These are phyloP conservation scores for Yamadazyma buinensis DNA, from an alignment of 1,139 yeast genomes.

Conservation along the genomic window DNA sequence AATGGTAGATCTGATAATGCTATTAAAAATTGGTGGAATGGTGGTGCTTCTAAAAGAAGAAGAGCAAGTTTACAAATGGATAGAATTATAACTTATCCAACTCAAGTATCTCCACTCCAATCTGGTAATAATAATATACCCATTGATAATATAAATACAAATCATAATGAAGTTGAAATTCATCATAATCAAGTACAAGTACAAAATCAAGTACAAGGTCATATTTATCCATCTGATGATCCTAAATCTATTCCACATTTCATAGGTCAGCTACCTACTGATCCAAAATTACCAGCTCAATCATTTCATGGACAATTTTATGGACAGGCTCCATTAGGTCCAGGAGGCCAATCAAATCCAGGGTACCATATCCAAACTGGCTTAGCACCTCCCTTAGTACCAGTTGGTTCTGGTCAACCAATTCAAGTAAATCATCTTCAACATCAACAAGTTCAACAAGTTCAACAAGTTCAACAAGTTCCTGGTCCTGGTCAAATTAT, in stretches of 20 bases:
- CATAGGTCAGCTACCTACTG: constrained; percentile 2
- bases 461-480: background rate
- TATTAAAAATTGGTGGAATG: constrained; percentile 96
- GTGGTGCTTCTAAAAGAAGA: constrained; percentile 79
- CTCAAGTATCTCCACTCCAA: constrained; percentile 2
- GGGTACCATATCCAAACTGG: background rate
- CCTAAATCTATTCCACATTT: background rate
- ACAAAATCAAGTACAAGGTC: background rate
- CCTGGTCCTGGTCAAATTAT: no score
- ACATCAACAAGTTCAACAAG: constrained; percentile 4
- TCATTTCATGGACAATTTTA: constrained; percentile 3
- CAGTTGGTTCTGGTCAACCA: no score
- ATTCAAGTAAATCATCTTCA: background rate
- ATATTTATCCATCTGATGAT: background rate
- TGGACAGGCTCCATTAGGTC: constrained; percentile 5
- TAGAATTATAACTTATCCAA: constrained; percentile 1
- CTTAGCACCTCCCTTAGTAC: background rate
- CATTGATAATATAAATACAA: background rate
- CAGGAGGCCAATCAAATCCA: background rate
- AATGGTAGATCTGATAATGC: constrained; percentile 89
- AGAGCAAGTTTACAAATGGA: constrained; percentile 34
- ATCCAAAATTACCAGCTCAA: background rate
- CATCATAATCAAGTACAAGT: background rate
- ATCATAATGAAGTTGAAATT: background rate
- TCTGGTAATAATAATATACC: background rate